These are phyloP conservation scores for Coccomyxa subellipsoidea DNA, from an alignment of 163 green algal genomes.

Conservation along the genomic window DNA sequence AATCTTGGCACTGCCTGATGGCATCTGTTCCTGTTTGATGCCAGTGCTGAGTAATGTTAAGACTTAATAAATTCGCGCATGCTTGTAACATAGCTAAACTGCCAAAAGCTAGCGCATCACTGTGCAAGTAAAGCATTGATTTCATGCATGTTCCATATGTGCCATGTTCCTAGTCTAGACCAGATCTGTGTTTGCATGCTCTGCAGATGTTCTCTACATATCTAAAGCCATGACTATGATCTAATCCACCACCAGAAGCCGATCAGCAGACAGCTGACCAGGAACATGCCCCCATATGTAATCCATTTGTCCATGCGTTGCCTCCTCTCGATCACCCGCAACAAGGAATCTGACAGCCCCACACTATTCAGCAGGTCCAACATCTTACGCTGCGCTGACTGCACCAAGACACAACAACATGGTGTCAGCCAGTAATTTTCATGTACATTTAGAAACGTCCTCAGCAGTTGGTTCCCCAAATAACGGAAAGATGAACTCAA, in stretches of 20 bases:
- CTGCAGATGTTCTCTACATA: not conserved
- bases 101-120: too few relatives aligned
- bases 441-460: not conserved
- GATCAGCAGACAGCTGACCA: not conserved
- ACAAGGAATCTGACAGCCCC: slow-evolving; percentile 71
- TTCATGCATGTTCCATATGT: too few relatives aligned
- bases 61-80: too few relatives aligned
- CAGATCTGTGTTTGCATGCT: too few relatives aligned
- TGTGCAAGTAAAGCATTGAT: too few relatives aligned
- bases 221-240: not conserved
- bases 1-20: too few relatives aligned
- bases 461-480: too few relatives aligned
- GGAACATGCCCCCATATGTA: slow-evolving; percentile 81
- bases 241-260: not conserved
- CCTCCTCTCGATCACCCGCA: slow-evolving; percentile 78
- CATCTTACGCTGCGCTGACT: slow-evolving; percentile 71
- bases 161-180: too few relatives aligned
- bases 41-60: too few relatives aligned
- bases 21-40: too few relatives aligned
- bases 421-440: not conserved
- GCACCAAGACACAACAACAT: not conserved
- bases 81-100: too few relatives aligned
- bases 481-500: too few relatives aligned
- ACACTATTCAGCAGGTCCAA: slow-evolving; percentile 86
- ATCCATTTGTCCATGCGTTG: slow-evolving; percentile 74